These are phyloP conservation scores for Polygonum maritimum DNA, from an alignment of 148 eudicot species.

Conservation along the genomic window DNA sequence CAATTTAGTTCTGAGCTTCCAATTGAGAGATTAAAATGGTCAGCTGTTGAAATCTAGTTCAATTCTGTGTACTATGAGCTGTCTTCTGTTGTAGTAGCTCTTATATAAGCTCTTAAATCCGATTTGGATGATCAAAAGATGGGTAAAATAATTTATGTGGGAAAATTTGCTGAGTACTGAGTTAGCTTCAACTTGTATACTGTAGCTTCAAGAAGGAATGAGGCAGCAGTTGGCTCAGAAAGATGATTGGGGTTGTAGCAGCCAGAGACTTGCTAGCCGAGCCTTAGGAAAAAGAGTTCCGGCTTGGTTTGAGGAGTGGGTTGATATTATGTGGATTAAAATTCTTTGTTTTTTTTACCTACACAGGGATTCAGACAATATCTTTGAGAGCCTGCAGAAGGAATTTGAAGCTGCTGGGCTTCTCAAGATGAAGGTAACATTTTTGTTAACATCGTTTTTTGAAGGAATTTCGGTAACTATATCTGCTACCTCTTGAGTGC, in stretches of 20 bases:
- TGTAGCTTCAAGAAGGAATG: conserved; percentile 50
- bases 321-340: conserved; percentile 22
- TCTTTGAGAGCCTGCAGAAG: conserved; percentile 86
- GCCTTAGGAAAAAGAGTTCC: conserved; percentile 85
- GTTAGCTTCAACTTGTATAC: background rate
- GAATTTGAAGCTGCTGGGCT: conserved; percentile 86
- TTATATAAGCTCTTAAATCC: background rate
- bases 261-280: conserved; percentile 86
- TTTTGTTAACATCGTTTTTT: background rate
- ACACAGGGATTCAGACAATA: conserved; percentile 81
- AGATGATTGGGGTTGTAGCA: conserved; percentile 74
- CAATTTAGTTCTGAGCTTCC: background rate
- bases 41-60: too few species aligned
- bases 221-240: conserved; percentile 90
- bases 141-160: background rate
- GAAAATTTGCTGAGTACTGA: background rate
- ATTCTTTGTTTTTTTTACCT: background rate
- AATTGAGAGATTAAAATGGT: background rate
- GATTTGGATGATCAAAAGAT: background rate
- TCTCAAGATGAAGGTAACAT: conserved; percentile 75
- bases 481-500: background rate
- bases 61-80: background rate
- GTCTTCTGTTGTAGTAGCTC: background rate
- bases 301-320: conserved; percentile 84
- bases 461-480: background rate